phyloP scores from a whole-genome alignment of 805 yeast genomes.

The Myxozyma neotropica region DNA sequence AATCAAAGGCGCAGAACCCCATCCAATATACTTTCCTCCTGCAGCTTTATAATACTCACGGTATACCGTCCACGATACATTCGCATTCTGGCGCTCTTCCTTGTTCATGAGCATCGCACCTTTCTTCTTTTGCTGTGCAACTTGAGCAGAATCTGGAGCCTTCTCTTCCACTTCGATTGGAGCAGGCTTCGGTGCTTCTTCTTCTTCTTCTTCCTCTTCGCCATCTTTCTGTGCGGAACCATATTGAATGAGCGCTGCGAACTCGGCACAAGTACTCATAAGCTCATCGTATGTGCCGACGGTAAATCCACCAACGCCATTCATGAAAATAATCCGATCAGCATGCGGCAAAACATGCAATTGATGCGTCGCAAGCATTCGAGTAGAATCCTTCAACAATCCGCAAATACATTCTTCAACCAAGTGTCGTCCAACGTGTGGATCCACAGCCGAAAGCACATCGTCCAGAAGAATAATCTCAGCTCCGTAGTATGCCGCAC shows the following conservation, averaged over 20 bases:
- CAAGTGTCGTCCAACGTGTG: slow-evolving; percentile 78
- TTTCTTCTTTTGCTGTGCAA: slow-evolving; percentile 31
- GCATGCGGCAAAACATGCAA: slow-evolving; percentile 69
- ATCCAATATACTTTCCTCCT: slow-evolving; percentile 51
- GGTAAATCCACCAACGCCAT: slow-evolving; percentile 57
- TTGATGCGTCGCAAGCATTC: slow-evolving; percentile 84
- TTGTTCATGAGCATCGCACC: slow-evolving; percentile 39
- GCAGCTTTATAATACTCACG: slow-evolving; percentile 33
- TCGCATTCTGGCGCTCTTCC: slow-evolving; percentile 20
- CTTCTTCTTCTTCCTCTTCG: slow-evolving; percentile 26
- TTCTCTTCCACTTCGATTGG: slow-evolving; percentile 15
- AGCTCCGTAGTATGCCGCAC: slow-evolving; percentile 70
- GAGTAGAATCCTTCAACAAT: slow-evolving; percentile 58
- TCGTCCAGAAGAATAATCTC: slow-evolving; percentile 77
- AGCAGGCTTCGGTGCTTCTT: slow-evolving; percentile 2
- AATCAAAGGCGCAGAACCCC: slow-evolving; percentile 42
- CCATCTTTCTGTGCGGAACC: slow-evolving; percentile 21
- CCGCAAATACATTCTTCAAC: slow-evolving; percentile 70
- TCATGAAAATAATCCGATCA: slow-evolving; percentile 65
- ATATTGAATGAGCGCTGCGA: slow-evolving; percentile 47
- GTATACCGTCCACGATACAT: slow-evolving; percentile 12
- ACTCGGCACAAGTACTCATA: slow-evolving; percentile 44
- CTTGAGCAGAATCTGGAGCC: slow-evolving; percentile 30
- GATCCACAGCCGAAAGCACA: slow-evolving; percentile 85
- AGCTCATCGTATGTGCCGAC: slow-evolving; percentile 65